Evolutionary conservation across 352 stramenopile genomes (phyloP).

Genomic region (Phytopythium montanum): DNA sequence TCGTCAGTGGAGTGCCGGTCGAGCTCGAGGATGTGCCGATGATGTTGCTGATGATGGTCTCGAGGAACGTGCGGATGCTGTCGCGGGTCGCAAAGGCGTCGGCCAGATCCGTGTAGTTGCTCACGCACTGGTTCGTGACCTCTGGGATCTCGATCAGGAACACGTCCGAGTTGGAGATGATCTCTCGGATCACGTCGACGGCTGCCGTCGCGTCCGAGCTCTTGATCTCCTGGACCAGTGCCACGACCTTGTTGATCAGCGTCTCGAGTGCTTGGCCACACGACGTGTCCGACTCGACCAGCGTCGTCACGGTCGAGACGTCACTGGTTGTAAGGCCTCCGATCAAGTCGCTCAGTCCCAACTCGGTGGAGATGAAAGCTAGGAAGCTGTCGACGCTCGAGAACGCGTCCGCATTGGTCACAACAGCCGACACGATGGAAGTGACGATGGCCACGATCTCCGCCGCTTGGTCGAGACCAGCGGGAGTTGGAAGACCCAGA

Average conservation of each 20-base stretch:
- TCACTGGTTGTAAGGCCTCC: constrained; percentile 22
- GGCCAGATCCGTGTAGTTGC: constrained; percentile 17
- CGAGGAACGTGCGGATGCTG: constrained; percentile 43
- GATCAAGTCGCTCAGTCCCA: constrained; percentile 14
- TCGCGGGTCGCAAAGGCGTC: constrained; percentile 44
- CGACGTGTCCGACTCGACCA: constrained; percentile 30
- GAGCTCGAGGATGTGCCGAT: constrained; percentile 27
- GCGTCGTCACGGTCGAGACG: constrained; percentile 20
- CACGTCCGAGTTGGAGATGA: constrained; percentile 35
- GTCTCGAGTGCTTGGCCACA: constrained; percentile 46
- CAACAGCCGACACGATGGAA: constrained; percentile 24
- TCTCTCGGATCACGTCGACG: constrained; percentile 34
- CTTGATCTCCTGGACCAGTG: constrained; percentile 37
- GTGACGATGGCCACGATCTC: constrained; percentile 31
- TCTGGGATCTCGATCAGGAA: constrained; percentile 43
- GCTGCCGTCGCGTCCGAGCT: constrained; percentile 17
- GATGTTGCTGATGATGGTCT: constrained; percentile 54
- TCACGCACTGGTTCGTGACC: constrained; percentile 40
- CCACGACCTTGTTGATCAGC: constrained; percentile 43
- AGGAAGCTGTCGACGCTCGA: constrained; percentile 32
- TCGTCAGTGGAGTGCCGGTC: constrained; percentile 26
- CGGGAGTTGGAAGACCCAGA: constrained; percentile 23
- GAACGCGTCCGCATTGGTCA: constrained; percentile 38
- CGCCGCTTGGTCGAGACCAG: constrained; percentile 24
- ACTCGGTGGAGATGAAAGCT: constrained; percentile 18